Conservation (phyloP, 2,329 filamentous ascomycete genomes). For the Cladophialophora carrionii region DNA sequence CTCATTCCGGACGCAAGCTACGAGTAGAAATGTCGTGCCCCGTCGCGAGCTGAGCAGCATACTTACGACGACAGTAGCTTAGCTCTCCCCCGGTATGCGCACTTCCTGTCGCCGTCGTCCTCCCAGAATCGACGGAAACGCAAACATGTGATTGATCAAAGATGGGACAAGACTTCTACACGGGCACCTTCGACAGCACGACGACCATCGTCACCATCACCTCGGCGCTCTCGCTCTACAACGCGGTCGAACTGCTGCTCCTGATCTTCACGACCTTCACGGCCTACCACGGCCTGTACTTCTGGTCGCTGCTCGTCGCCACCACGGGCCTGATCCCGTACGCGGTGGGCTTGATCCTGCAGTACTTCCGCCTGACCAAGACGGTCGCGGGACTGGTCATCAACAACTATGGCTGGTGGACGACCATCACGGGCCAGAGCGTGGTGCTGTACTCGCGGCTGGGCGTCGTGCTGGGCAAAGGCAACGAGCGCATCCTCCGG, state of each 20-base stretch:
- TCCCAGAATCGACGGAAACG: neutral
- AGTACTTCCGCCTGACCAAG: conserved; percentile 46
- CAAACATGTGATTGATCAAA: too few species aligned
- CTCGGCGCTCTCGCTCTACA: conserved; percentile 47
- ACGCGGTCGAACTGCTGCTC: conserved; percentile 54
- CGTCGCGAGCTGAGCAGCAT: neutral
- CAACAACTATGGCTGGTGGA: conserved; percentile 52
- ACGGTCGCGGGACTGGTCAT: conserved; percentile 39
- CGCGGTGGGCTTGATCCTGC: conserved; percentile 52
- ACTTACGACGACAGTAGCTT: neutral
- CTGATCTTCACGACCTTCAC: conserved; percentile 55
- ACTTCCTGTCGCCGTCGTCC: too few species aligned
- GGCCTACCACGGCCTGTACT: conserved; percentile 53
- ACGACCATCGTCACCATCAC: conserved; percentile 17
- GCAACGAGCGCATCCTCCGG: conserved; percentile 42
- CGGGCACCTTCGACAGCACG: conserved; percentile 14
- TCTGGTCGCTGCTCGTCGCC: conserved; percentile 53
- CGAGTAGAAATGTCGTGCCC: neutral
- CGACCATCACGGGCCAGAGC: conserved; percentile 54
- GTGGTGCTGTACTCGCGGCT: conserved; percentile 57
- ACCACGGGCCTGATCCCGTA: conserved; percentile 52
- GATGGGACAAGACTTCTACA: conserved; percentile 13
- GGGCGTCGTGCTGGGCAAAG: conserved; percentile 48
- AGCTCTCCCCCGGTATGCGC: neutral
- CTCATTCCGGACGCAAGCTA: neutral